These are phyloP conservation scores for Saccharum officinarum DNA, from an alignment of 176 grass and related monocot species.

Conservation along the genomic window DNA sequence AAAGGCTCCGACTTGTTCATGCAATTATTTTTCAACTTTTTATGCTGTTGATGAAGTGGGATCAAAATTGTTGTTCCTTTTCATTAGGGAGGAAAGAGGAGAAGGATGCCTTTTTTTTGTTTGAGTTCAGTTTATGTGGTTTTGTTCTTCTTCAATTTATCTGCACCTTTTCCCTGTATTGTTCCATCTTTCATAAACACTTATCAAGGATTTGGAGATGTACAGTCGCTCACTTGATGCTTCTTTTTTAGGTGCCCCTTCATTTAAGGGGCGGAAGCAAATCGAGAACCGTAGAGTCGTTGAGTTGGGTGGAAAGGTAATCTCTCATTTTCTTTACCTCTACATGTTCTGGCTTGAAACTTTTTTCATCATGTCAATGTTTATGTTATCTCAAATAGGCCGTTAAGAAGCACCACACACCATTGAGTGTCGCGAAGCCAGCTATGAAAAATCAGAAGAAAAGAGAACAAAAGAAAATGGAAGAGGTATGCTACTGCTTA, in stretches of 20 bases:
- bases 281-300: conserved; percentile 83
- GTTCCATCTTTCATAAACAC: not conserved
- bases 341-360: conserved; percentile 11
- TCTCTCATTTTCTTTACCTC: not conserved
- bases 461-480: conserved; percentile 66
- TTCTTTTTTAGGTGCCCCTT: conserved; percentile 63
- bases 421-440: conserved; percentile 80
- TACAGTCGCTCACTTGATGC: not conserved
- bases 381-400: conserved; percentile 53
- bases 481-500: conserved; percentile 58
- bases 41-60: not conserved
- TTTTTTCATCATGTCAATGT: conserved; percentile 12
- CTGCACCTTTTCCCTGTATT: not conserved
- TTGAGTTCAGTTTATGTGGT: not conserved
- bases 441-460: conserved; percentile 88
- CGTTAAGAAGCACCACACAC: conserved; percentile 72
- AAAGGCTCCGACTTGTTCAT: conserved; percentile 1
- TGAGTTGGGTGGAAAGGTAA: conserved; percentile 83
- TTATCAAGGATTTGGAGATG: not conserved
- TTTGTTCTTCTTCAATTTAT: conserved; percentile 12
- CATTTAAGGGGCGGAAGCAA: conserved; percentile 79
- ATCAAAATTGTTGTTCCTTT: not conserved
- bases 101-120: not conserved
- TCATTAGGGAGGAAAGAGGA: not conserved
- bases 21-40: not conserved